phyloP scores from a whole-genome alignment of 2,329 filamentous ascomycete genomes.

The Ceratocystis alfenasii region DNA sequence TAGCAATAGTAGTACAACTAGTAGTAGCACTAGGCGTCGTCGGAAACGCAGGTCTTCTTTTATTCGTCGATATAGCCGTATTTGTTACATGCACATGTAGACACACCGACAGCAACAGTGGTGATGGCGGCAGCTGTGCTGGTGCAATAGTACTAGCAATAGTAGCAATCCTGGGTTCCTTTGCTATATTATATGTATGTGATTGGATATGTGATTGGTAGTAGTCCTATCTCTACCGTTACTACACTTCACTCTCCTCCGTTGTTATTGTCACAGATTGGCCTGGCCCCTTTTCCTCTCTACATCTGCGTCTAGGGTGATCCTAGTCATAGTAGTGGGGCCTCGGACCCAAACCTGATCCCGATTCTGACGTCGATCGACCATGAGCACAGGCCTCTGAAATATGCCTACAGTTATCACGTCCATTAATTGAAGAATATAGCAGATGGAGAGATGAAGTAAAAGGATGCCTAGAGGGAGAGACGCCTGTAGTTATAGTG shows the following conservation, averaged over 20 bases:
- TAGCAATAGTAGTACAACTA: background rate
- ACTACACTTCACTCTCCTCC: background rate
- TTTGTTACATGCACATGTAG: too few species aligned
- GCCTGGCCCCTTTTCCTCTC: slow-evolving; percentile 16
- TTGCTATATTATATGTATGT: background rate
- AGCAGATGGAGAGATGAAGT: background rate
- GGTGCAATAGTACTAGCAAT: background rate
- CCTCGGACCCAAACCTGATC: slow-evolving; percentile 8
- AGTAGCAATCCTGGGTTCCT: background rate
- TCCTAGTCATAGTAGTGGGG: slow-evolving; percentile 16
- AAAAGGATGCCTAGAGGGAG: background rate
- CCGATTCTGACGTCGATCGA: slow-evolving; percentile 21
- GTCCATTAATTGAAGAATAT: too few species aligned
- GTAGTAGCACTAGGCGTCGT: background rate
- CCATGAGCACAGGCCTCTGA: slow-evolving; percentile 10
- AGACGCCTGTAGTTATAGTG: background rate
- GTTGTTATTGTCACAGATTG: background rate
- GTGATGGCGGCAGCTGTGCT: too few species aligned
- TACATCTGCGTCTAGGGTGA: background rate
- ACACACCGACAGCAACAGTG: too few species aligned
- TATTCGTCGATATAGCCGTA: too few species aligned
- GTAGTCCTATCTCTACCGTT: background rate
- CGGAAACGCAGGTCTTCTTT: background rate
- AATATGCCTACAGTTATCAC: background rate
- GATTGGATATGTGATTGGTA: background rate